These are phyloP conservation scores for Quercus wislizeni DNA, from an alignment of 306 rosid genomes.

Conservation along the genomic window DNA sequence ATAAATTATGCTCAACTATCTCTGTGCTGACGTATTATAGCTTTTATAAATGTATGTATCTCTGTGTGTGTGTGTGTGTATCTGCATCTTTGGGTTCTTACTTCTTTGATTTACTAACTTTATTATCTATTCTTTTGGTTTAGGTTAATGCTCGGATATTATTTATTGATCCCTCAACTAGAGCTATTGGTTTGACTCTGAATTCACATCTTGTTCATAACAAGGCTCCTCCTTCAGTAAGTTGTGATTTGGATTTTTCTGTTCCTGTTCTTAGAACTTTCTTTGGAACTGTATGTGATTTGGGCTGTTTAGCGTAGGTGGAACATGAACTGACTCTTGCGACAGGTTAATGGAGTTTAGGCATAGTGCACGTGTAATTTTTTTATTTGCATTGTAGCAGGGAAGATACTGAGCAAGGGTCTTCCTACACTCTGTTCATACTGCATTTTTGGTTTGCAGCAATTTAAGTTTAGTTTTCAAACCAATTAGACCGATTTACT, in stretches of 20 bases:
- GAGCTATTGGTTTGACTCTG: slow-evolving; percentile 94
- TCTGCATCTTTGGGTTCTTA: not conserved
- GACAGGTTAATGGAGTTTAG: not conserved
- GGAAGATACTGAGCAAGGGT: not conserved
- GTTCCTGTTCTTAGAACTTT: not conserved
- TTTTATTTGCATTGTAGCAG: not conserved
- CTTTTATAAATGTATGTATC: not conserved
- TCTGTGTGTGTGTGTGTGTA: not conserved
- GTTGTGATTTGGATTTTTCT: slow-evolving; percentile 29
- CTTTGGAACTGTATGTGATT: slow-evolving; percentile 10
- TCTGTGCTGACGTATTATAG: not conserved
- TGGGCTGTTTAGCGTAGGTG: not conserved
- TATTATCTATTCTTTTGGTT: slow-evolving; percentile 20
- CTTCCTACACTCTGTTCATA: not conserved
- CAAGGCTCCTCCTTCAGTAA: slow-evolving; percentile 76
- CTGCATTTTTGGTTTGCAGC: not conserved
- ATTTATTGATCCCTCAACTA: slow-evolving; percentile 85
- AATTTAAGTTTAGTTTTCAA: not conserved
- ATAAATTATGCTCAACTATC: not conserved
- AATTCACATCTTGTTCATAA: slow-evolving; percentile 83
- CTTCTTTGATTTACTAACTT: slow-evolving; percentile 7
- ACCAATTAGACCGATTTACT: not conserved
- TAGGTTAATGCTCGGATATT: slow-evolving; percentile 84
- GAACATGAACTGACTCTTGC: not conserved
- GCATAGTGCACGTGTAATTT: not conserved